Conservation (phyloP, 2,329 filamentous ascomycete genomes). For the Spiromastix sp. region DNA sequence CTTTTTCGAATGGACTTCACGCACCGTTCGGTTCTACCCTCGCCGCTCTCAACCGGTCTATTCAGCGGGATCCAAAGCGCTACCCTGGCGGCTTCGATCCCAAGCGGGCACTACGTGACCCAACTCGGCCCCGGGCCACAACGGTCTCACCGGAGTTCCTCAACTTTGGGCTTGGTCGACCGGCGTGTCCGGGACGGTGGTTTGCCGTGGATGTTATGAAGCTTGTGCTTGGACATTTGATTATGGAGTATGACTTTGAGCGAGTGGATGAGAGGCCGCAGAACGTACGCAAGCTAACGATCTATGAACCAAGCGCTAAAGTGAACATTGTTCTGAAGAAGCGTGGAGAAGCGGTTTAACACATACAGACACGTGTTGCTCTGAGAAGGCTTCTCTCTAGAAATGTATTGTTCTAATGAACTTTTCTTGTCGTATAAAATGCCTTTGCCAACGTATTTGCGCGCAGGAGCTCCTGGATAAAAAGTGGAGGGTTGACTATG, state of each 20-base stretch:
- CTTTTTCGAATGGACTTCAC: slow-evolving; percentile 11
- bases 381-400: no score
- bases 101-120: slow-evolving; percentile 4
- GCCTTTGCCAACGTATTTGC: no score
- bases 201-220: slow-evolving; percentile 2
- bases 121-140: slow-evolving; percentile 5
- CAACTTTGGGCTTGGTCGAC: slow-evolving; percentile 3
- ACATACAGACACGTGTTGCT: no score
- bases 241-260: slow-evolving; percentile 3
- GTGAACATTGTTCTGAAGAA: background rate
- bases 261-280: slow-evolving; percentile 1
- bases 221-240: slow-evolving; percentile 2
- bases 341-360: no score
- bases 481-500: no score
- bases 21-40: slow-evolving; percentile 10
- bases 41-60: slow-evolving; percentile 6
- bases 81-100: slow-evolving; percentile 3
- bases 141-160: slow-evolving; percentile 12
- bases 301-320: slow-evolving; percentile 2
- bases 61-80: slow-evolving; percentile 1
- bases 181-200: slow-evolving; percentile 2
- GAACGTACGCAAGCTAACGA: background rate
- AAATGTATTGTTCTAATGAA: no score
- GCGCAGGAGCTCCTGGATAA: no score
- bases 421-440: no score